Percentiles rank a stretch among this genome's conserved stretches.
Conservation (phyloP, 163 green algal species). For the Trebouxia gelatinosa region DNA sequence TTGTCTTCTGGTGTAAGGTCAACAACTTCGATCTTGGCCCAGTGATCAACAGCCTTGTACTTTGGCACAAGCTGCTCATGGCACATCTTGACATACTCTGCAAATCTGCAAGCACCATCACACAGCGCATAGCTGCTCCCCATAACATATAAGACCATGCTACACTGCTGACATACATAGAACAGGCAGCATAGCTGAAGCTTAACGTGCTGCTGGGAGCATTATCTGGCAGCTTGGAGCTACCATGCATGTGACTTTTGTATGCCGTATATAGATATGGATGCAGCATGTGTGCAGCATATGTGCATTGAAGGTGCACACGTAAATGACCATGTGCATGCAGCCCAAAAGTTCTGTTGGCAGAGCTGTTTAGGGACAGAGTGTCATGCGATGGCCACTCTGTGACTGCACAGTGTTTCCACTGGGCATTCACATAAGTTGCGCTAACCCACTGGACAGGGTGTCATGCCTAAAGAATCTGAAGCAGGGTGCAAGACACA, state of each 20-base stretch:
- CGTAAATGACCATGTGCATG: too few relatives aligned
- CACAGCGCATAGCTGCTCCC: neutral
- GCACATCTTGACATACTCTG: conserved; percentile 61
- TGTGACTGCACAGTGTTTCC: neutral
- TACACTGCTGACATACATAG: too few relatives aligned
- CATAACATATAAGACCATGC: neutral
- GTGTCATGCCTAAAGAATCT: neutral
- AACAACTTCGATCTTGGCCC: conserved; percentile 94
- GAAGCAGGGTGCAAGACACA: neutral
- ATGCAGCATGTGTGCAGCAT: too few relatives aligned
- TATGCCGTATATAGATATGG: neutral
- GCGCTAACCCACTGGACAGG: neutral
- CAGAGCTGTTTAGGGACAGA: too few relatives aligned
- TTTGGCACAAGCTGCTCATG: conserved; percentile 67
- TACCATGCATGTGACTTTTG: neutral
- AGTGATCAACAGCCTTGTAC: conserved; percentile 87
- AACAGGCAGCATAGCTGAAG: too few relatives aligned
- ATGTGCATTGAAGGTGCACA: too few relatives aligned
- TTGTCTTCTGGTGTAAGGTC: neutral
- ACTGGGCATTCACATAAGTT: neutral
- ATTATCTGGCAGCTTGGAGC: neutral
- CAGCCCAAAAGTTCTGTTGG: too few relatives aligned
- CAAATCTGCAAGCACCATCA: conserved; percentile 60
- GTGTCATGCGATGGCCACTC: neutral
- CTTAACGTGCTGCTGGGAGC: neutral